Percentiles rank a stretch among this genome's conserved stretches.
Conservation (phyloP, 768 basidiomycete genomes). For the Clitopilus passeckerianus region DNA sequence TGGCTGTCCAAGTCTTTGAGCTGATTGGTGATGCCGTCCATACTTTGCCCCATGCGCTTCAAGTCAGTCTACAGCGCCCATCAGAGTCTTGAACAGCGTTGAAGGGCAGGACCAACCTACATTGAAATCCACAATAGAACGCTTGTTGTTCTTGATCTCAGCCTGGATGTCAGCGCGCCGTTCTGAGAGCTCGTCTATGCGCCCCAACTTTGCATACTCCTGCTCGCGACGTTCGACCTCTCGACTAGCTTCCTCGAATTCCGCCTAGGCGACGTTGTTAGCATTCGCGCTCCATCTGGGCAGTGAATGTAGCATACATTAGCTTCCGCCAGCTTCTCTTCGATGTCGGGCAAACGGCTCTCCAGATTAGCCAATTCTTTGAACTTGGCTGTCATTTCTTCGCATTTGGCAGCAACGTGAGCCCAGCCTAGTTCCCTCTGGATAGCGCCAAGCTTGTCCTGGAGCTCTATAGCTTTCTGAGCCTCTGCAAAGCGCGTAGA, state of each 20-base stretch:
- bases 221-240: slow-evolving; percentile 25
- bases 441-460: slow-evolving; percentile 60
- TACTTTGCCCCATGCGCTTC: slow-evolving; percentile 39
- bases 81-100: neutral
- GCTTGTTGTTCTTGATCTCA: slow-evolving; percentile 43
- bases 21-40: slow-evolving; percentile 24
- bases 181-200: slow-evolving; percentile 23
- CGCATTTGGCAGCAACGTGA: slow-evolving; percentile 68
- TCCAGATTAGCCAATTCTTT: slow-evolving; percentile 28
- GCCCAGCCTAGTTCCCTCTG: slow-evolving; percentile 88
- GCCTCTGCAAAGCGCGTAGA: slow-evolving; percentile 66
- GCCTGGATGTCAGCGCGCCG: slow-evolving; percentile 41
- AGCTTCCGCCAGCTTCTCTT: slow-evolving; percentile 25
- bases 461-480: slow-evolving; percentile 65
- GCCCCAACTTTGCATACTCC: slow-evolving; percentile 22
- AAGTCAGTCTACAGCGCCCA: slow-evolving; percentile 38
- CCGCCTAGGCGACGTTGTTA: slow-evolving; percentile 15
- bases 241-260: slow-evolving; percentile 23
- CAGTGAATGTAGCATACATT: slow-evolving; percentile 19
- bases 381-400: slow-evolving; percentile 39
- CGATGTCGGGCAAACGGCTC: slow-evolving; percentile 31
- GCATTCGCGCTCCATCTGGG: neutral
- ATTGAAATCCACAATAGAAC: slow-evolving; percentile 33
- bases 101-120: slow-evolving; percentile 27
- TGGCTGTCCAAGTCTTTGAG: slow-evolving; percentile 37